Evolutionary conservation across 345 rosid species (phyloP), one percentile per base, ranked within the genome.

Genomic region (Citrus maxima): DNA sequence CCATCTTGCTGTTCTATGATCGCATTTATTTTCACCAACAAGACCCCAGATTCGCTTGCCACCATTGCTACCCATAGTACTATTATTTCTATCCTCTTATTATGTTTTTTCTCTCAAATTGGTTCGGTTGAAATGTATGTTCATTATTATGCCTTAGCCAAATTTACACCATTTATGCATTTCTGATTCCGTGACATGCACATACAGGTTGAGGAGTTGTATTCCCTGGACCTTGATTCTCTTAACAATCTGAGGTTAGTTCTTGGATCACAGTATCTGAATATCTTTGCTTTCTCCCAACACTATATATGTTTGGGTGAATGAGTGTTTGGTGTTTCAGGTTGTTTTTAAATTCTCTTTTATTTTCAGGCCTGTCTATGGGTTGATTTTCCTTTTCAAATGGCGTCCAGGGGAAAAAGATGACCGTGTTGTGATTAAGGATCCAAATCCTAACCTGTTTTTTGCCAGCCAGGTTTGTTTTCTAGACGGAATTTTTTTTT

Each of bases 351-450:
- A 27, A 25, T 49, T 70, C 60, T 55, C 61, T 79, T 65, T 67
- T 42, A 61, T 77, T 84, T 56, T 72, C 86, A 95, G 99, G 88
- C 99, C 99, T 58, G 88, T 95, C 21, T 94, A 92, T 58, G 99
- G 99, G 75, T 82, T 95, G 91, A 88, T 95, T 81, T 95, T 95
- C 88, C 98, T 95, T 79, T 95, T 95, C 91, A 95, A 95, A 83
- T 95, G 98, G 98, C 91, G 93, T 51, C 91, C 93, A 7, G 98
- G 94, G 30, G 98, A 89, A 73, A 95, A 90, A 83, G 99, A 95
- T 82, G 97, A 93, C 56, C 94, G 95, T n/a, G 88, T 84, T 83
- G 95, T 90, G 64, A 87, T 92, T 25, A 89, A 88, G 80, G 98
- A 95, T 89, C 90, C 90, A 28, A 91, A 89, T 62, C 89, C 93